These are phyloP conservation scores for Exophiala sideris DNA, from an alignment of 2,329 filamentous ascomycete genomes.

Conservation along the genomic window DNA sequence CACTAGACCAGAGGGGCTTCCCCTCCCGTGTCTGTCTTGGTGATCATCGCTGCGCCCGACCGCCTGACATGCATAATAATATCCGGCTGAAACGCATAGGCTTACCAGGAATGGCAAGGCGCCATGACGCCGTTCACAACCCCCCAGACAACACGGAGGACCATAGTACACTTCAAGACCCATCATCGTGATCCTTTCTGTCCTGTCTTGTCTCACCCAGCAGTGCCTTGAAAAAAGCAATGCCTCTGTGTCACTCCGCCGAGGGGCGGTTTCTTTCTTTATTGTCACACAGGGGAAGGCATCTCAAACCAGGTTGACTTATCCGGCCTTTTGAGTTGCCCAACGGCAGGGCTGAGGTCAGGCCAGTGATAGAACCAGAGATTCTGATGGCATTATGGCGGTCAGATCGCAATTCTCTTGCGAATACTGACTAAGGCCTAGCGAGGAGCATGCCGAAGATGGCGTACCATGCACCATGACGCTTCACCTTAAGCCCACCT, in stretches of 20 bases:
- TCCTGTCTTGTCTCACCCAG: not conserved
- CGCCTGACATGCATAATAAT: constrained; percentile 23
- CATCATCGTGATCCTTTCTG: not conserved
- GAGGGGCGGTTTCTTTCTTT: not conserved
- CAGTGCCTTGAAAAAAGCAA: not conserved
- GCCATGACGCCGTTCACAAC: not conserved
- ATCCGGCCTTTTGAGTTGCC: not conserved
- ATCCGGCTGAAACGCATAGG: constrained; percentile 13
- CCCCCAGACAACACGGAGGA: not conserved
- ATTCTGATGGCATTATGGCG: not conserved
- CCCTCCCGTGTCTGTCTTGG: constrained; percentile 19
- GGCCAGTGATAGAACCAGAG: not conserved
- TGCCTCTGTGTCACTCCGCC: not conserved
- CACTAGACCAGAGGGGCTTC: not conserved
- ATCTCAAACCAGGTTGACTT: not conserved
- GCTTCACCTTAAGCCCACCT: not conserved
- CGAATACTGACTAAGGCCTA: not conserved
- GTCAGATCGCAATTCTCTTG: constrained; percentile 1
- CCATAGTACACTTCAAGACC: not conserved
- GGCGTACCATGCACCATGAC: not conserved
- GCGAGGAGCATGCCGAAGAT: no score
- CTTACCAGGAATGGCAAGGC: constrained; percentile 13
- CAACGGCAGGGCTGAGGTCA: not conserved
- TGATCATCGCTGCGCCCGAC: constrained; percentile 20
- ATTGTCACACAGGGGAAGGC: not conserved